Evolutionary conservation across 2,329 filamentous ascomycete genomes (phyloP).

Genomic region (Ascochyta koolunga): DNA sequence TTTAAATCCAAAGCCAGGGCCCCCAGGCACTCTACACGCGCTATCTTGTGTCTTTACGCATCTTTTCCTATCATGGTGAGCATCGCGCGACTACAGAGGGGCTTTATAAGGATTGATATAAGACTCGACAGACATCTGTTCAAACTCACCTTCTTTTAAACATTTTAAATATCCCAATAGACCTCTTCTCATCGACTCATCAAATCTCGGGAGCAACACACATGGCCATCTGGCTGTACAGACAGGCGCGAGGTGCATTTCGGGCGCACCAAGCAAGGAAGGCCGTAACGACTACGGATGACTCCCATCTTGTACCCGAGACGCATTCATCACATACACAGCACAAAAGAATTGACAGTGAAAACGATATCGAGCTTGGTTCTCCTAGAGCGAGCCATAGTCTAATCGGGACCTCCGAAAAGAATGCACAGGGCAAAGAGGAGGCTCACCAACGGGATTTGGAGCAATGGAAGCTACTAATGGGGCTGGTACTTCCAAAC

Average conservation of each 20-base stretch:
- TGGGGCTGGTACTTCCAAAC: conserved; percentile 65
- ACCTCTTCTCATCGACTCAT: too few relatives aligned
- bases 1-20: neutral
- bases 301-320: conserved; percentile 33
- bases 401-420: conserved; percentile 2
- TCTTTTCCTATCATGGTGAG: conserved; percentile 3
- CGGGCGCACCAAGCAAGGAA: conserved; percentile 30
- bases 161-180: neutral
- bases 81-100: neutral
- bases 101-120: neutral
- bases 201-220: too few relatives aligned
- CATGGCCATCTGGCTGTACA: conserved; percentile 30
- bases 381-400: conserved; percentile 5
- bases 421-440: conserved; percentile 16
- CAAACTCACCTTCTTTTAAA: neutral
- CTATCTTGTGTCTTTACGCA: neutral
- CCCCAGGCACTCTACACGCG: neutral
- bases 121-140: neutral
- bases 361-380: conserved; percentile 1
- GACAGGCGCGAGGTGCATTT: conserved; percentile 31
- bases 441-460: conserved; percentile 31
- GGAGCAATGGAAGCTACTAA: conserved; percentile 65
- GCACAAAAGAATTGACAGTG: neutral
- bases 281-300: conserved; percentile 28
- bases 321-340: conserved; percentile 2